Conservation (phyloP, 192 early-diverging fungal genomes). For the Coemansia sp. region DNA sequence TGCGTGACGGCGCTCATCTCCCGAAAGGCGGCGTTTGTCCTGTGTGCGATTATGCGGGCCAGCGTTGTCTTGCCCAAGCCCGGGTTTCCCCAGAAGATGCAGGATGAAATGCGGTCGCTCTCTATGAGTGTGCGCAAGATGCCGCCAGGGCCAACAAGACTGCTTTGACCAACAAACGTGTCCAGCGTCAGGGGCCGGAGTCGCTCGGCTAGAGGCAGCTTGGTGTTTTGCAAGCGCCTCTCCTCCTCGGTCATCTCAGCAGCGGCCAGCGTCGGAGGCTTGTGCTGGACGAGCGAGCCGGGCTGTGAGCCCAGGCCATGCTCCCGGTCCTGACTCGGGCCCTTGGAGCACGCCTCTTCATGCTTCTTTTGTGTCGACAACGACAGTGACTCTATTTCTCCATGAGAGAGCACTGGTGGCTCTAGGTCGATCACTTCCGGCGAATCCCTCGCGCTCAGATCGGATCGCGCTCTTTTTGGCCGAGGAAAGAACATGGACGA, state of each 20-base stretch:
- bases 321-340: background rate
- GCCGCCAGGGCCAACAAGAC: conserved; percentile 61
- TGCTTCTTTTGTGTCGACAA: too few species aligned
- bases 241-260: background rate
- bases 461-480: background rate
- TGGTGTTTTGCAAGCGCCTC: conserved; percentile 18
- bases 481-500: background rate
- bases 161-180: conserved; percentile 69
- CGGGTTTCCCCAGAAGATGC: conserved; percentile 75
- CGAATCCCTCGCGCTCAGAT: too few species aligned
- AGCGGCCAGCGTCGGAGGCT: background rate
- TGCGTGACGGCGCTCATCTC: conserved; percentile 57
- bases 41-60: conserved; percentile 55
- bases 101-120: conserved; percentile 63
- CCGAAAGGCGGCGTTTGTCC: conserved; percentile 31
- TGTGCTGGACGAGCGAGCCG: background rate
- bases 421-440: too few species aligned
- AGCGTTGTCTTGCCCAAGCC: conserved; percentile 62
- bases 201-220: conserved; percentile 43
- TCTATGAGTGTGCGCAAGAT: conserved; percentile 65
- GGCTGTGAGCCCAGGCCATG: too few species aligned
- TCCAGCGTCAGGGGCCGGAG: conserved; percentile 53
- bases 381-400: too few species aligned
- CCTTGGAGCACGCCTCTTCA: background rate
- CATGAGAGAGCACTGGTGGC: too few species aligned